A percentile compares a stretch with the other conserved stretches of the same genome.
These are phyloP conservation scores for Grifola frondosa DNA, from an alignment of 1,284 basidiomycete species.

Conservation along the genomic window DNA sequence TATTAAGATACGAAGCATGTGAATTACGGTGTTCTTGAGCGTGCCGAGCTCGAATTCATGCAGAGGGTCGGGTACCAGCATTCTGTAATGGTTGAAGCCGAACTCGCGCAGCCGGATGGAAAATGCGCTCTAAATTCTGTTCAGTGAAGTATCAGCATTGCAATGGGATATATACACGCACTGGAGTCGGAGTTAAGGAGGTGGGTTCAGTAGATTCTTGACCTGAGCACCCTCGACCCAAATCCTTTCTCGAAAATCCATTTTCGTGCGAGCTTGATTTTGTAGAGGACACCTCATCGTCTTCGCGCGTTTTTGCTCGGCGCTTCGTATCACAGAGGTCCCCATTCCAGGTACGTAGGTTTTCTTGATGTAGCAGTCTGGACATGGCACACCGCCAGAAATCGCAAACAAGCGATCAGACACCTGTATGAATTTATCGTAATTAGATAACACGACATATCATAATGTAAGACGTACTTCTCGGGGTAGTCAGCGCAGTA, in stretches of 20 bases:
- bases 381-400: slow-evolving; percentile 15
- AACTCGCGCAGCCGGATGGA: slow-evolving; percentile 9
- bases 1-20: slow-evolving; percentile 11
- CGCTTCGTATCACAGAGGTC: background rate
- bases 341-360: slow-evolving; percentile 5
- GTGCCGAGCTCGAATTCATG: slow-evolving; percentile 41
- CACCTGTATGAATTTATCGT: slow-evolving; percentile 1
- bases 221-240: slow-evolving; percentile 1
- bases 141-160: background rate
- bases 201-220: background rate
- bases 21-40: slow-evolving; percentile 24
- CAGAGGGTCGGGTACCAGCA: slow-evolving; percentile 36
- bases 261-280: slow-evolving; percentile 6
- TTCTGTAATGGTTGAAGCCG: slow-evolving; percentile 29
- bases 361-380: slow-evolving; percentile 6
- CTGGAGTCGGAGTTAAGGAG: slow-evolving; percentile 2
- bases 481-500: slow-evolving; percentile 35
- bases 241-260: slow-evolving; percentile 16
- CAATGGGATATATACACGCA: background rate
- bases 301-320: slow-evolving; percentile 4
- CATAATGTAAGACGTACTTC: slow-evolving; percentile 11
- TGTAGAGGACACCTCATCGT: slow-evolving; percentile 1
- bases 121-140: slow-evolving; percentile 27
- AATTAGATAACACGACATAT: background rate
- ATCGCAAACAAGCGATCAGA: slow-evolving; percentile 12